Evolutionary conservation across 352 stramenopile species (phyloP).

Genomic region (Phytophthora sansomeana): DNA sequence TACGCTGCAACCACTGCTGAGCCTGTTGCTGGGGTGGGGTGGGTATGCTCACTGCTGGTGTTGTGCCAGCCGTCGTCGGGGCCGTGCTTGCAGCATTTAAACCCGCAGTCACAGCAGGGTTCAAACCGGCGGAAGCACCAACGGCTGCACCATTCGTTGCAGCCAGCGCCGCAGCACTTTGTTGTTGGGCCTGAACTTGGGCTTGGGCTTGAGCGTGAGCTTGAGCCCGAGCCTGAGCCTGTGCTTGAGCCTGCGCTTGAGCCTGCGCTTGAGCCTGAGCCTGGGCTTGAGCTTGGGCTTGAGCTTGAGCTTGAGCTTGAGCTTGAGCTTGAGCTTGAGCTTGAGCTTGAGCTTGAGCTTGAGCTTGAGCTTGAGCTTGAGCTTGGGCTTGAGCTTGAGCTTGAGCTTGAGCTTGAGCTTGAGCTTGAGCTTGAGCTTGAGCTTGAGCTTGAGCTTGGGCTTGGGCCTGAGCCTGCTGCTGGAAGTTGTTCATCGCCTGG

Average conservation of each 20-base stretch:
- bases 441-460: too few relatives aligned
- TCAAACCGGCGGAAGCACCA: slow-evolving; percentile 37
- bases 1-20: slow-evolving; percentile 83
- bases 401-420: too few relatives aligned
- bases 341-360: too few relatives aligned
- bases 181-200: slow-evolving; percentile 28
- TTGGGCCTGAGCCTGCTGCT: too few relatives aligned
- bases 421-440: too few relatives aligned
- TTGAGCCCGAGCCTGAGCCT: slow-evolving; percentile 36
- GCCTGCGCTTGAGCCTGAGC: slow-evolving; percentile 37
- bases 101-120: slow-evolving; percentile 36
- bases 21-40: slow-evolving; percentile 70
- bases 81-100: slow-evolving; percentile 37
- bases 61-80: slow-evolving; percentile 30
- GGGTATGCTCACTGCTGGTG: slow-evolving; percentile 36
- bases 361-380: too few relatives aligned
- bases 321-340: too few relatives aligned
- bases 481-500: slow-evolving; percentile 65
- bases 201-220: slow-evolving; percentile 31
- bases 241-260: slow-evolving; percentile 25
- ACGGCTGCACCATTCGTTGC: slow-evolving; percentile 25
- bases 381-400: too few relatives aligned
- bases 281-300: slow-evolving; percentile 38
- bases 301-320: slow-evolving; percentile 40
- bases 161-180: slow-evolving; percentile 31